Conservation (phyloP, 108 stramenopile genomes). For the Parietichytrium sp. region DNA sequence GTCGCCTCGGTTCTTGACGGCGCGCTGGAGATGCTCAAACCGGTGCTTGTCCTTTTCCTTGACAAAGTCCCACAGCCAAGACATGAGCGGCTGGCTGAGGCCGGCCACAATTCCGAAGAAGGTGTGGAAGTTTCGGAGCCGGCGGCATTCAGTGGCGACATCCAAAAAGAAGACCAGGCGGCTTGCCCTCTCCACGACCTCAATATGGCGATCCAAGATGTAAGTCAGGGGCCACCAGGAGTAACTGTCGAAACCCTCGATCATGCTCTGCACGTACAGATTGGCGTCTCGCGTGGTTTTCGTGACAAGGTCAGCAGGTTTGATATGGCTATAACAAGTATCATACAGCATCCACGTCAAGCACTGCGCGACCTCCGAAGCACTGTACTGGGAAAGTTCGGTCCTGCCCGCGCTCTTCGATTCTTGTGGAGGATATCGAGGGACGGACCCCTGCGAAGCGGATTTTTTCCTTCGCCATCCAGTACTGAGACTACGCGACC, state of each 20-base stretch:
- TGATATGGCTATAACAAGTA: not conserved
- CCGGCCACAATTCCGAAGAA: conserved; percentile 30
- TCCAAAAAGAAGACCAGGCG: conserved; percentile 3
- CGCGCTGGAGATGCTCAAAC: not conserved
- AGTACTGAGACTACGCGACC: too few relatives aligned
- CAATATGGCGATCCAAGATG: not conserved
- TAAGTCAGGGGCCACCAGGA: conserved; percentile 32
- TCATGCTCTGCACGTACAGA: not conserved
- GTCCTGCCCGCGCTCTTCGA: too few relatives aligned
- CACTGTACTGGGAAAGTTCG: not conserved
- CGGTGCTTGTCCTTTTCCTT: not conserved
- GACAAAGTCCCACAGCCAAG: conserved; percentile 29
- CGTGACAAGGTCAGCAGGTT: conserved; percentile 4
- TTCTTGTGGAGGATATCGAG: too few relatives aligned
- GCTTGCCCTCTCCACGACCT: not conserved
- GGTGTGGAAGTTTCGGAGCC: not conserved
- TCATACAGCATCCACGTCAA: conserved; percentile 30
- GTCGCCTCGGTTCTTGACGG: not conserved
- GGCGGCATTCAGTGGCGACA: not conserved
- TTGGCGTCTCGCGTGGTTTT: not conserved
- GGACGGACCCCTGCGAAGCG: too few relatives aligned
- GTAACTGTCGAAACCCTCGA: conserved; percentile 20
- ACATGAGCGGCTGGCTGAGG: not conserved
- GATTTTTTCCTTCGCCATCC: too few relatives aligned
- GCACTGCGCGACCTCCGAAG: not conserved